Conservation (phyloP, 2,329 filamentous ascomycete genomes). For the Hymenoscyphus linearis region DNA sequence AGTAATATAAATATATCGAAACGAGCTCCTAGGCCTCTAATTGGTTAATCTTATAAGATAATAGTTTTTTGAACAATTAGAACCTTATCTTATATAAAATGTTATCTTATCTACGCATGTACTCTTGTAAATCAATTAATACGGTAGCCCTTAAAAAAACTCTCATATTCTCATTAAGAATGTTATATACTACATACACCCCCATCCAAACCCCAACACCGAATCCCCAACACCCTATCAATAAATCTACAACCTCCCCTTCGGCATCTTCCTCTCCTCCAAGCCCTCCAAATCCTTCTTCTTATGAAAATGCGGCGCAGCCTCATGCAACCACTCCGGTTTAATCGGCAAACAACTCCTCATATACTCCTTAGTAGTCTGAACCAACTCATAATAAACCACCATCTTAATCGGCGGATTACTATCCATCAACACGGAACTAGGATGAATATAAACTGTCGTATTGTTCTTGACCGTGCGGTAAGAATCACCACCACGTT, state of each 20-base stretch:
- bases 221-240: not conserved
- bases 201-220: too few species aligned
- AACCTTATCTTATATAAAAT: too few species aligned
- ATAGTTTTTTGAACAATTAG: too few species aligned
- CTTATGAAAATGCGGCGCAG: constrained; percentile 93
- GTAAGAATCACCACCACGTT: constrained; percentile 81
- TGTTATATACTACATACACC: too few species aligned
- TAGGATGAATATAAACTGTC: constrained; percentile 88
- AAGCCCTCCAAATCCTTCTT: constrained; percentile 75
- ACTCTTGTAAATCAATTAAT: too few species aligned
- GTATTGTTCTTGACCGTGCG: constrained; percentile 86
- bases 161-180: too few species aligned
- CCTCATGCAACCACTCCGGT: constrained; percentile 77
- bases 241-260: constrained; percentile 1
- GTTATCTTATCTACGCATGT: too few species aligned
- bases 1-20: too few species aligned
- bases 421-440: constrained; percentile 70
- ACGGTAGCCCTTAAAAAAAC: too few species aligned
- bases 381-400: constrained; percentile 78
- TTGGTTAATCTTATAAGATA: too few species aligned
- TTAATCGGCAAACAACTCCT: constrained; percentile 80
- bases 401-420: constrained; percentile 77
- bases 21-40: too few species aligned
- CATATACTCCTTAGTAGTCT: constrained; percentile 91
- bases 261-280: constrained; percentile 10